Evolutionary conservation across 2,329 filamentous ascomycete genomes (phyloP), one percentile per base, ranked within the genome.

Genomic region (Fusarium musae): DNA sequence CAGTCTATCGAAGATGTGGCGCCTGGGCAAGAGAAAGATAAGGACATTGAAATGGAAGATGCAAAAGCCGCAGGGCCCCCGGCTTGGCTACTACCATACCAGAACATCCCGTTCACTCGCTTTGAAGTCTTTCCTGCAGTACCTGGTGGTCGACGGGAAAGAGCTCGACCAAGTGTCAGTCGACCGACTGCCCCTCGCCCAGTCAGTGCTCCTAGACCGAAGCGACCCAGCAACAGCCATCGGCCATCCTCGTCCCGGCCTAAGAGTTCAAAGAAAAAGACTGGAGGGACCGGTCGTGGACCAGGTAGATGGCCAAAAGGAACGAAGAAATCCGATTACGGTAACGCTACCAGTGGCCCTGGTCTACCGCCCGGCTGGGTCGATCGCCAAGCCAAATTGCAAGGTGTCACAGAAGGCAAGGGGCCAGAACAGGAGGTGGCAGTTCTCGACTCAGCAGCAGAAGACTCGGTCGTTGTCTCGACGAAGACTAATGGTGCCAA

Each of bases 71-170:
- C 82, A 32, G 78, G 77, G 5, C 44, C 56, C 12, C 78, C 81
- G 12, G 78, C 82, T 44, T 90, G 88, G 88, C 78, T 80, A 16
- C 75, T 79, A 7, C 79, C 84, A 5, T 90, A 91, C 77, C 83
- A 83, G 19, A 81, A 84, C 53, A 92, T 96, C 32, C 93, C 93
- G 6, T 85, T 90, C 0, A 90, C 86, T 4, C 89, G 93, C 39
- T 97, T 94, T 80, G 92, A 95, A 76, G 90, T 96, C 44, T 96
- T 93, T 77, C 94, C 94, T 13, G 89, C 92, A 0, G 83, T 93
- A 13, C 84, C 83, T 16, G 82, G 82, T 3, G 82, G 84, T 58
- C 85, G 88, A 28, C 84, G 88, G 11, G 78, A 86, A 49, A 84
- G 87, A 21, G 79, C 83, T 16, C 84, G 87, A 26, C 79, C 82